phyloP scores from a whole-genome alignment of 768 basidiomycete genomes.

The Lentinula guzmanii region DNA sequence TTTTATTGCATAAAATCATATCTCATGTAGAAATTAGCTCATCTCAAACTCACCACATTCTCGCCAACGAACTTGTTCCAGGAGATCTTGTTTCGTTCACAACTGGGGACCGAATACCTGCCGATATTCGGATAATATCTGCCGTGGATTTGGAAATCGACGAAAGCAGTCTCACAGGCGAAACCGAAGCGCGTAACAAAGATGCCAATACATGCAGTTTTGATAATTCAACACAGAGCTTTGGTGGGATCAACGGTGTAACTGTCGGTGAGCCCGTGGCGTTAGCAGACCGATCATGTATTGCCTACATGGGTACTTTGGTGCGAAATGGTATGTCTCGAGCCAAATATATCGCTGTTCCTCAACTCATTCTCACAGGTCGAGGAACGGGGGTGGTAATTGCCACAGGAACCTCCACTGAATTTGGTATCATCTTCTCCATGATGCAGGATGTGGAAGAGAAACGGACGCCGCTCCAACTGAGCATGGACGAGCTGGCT shows the following conservation, averaged over 20 bases:
- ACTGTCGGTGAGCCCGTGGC: slow-evolving; percentile 37
- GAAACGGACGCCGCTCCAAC: slow-evolving; percentile 85
- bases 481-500: slow-evolving; percentile 95
- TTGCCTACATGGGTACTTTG: slow-evolving; percentile 95
- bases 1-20: slow-evolving; percentile 13
- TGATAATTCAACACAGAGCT: slow-evolving; percentile 15
- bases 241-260: slow-evolving; percentile 11
- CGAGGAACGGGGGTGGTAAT: slow-evolving; percentile 85
- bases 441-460: slow-evolving; percentile 99
- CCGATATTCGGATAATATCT: slow-evolving; percentile 81
- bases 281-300: slow-evolving; percentile 79
- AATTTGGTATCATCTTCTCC: slow-evolving; percentile 94
- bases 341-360: not conserved
- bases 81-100: slow-evolving; percentile 87
- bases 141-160: slow-evolving; percentile 89
- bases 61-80: slow-evolving; percentile 95
- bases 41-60: slow-evolving; percentile 61
- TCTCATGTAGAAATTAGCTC: slow-evolving; percentile 14
- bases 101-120: slow-evolving; percentile 92
- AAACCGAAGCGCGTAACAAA: slow-evolving; percentile 80
- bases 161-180: slow-evolving; percentile 92
- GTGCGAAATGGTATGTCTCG: slow-evolving; percentile 69
- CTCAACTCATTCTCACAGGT: slow-evolving; percentile 32
- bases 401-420: slow-evolving; percentile 77
- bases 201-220: slow-evolving; percentile 46